phyloP scores from a whole-genome alignment of 1,139 yeast species.

The Yamadazyma songkhlaensis region DNA sequence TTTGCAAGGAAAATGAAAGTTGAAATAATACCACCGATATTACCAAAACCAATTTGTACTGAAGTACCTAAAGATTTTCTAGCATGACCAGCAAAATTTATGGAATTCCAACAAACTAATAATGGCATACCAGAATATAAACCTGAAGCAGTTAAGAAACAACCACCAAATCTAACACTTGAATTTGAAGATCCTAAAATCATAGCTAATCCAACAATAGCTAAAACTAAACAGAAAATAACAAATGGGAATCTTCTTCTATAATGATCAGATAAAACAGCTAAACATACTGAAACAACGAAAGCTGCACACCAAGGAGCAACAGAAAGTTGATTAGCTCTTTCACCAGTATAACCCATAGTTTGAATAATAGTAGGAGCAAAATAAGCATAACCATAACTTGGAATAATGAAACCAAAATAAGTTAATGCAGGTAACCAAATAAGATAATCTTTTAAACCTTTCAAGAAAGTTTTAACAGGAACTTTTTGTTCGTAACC shows the following conservation, averaged over 20 bases:
- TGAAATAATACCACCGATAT: constrained; percentile 77
- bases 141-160: constrained; percentile 66
- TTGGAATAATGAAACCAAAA: constrained; percentile 63
- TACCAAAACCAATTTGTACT: constrained; percentile 78
- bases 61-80: constrained; percentile 73
- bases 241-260: constrained; percentile 50
- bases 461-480: constrained; percentile 35
- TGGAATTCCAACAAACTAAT: constrained; percentile 67
- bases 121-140: constrained; percentile 74
- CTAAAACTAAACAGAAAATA: constrained; percentile 36
- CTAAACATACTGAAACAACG: constrained; percentile 48
- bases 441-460: constrained; percentile 47
- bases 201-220: constrained; percentile 57
- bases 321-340: constrained; percentile 60
- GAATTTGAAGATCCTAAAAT: constrained; percentile 37
- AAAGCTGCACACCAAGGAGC: constrained; percentile 72
- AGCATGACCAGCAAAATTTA: constrained; percentile 68
- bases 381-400: constrained; percentile 71
- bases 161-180: constrained; percentile 62
- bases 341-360: constrained; percentile 61
- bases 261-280: constrained; percentile 47
- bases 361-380: constrained; percentile 61
- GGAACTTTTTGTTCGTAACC: constrained; percentile 51
- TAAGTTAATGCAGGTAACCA: constrained; percentile 60
- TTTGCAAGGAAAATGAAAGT: constrained; percentile 56